phyloP scores from a whole-genome alignment of 495 filamentous ascomycete species.

The Penicillium nucicola region DNA sequence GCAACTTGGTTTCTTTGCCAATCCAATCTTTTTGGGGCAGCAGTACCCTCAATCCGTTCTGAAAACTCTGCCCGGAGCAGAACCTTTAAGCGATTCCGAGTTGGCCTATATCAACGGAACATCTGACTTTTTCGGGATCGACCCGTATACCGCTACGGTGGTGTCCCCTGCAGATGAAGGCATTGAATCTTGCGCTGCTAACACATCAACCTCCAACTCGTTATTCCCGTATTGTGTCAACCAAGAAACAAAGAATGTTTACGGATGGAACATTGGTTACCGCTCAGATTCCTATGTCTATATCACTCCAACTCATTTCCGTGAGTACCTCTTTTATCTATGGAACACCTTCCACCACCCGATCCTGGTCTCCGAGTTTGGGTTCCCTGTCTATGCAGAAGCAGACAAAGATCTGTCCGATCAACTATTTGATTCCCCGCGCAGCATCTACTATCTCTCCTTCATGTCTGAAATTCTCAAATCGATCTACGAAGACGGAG shows the following conservation, averaged over 20 bases:
- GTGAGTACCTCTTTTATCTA: conserved; percentile 38
- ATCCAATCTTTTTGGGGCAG: conserved; percentile 40
- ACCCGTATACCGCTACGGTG: conserved; percentile 45
- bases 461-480: conserved; percentile 45
- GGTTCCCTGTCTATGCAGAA: conserved; percentile 36
- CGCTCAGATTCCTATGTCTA: conserved; percentile 38
- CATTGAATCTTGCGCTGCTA: conserved; percentile 31
- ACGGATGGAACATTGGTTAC: conserved; percentile 44
- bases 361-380: conserved; percentile 39
- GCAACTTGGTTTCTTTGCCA: conserved; percentile 34
- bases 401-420: conserved; percentile 25
- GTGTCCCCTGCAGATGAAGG: conserved; percentile 34
- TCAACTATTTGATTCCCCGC: conserved; percentile 37
- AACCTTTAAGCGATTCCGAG: conserved; percentile 30
- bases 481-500: conserved; percentile 41
- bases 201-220: conserved; percentile 20
- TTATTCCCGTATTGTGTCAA: conserved; percentile 41
- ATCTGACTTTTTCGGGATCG: conserved; percentile 44
- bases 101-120: conserved; percentile 31
- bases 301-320: conserved; percentile 39
- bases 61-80: conserved; percentile 23
- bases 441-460: conserved; percentile 38
- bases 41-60: conserved; percentile 36
- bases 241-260: conserved; percentile 28
- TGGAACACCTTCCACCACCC: conserved; percentile 41